Evolutionary conservation across 176 grass and related monocot genomes (phyloP).

Genomic region (Eleusine indica): DNA sequence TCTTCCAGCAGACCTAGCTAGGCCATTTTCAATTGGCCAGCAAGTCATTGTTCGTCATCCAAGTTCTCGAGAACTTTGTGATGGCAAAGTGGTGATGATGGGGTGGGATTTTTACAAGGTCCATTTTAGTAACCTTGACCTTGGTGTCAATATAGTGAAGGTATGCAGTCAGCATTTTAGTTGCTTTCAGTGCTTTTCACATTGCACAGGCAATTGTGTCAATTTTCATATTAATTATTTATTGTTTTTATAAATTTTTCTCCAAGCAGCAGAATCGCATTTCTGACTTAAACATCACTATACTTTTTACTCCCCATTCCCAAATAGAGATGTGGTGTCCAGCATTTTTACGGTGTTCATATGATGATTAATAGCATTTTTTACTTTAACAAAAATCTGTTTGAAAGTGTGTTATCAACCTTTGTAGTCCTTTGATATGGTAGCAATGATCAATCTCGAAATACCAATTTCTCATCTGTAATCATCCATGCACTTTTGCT

Average conservation of each 20-base stretch:
- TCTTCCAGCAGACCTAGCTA: slow-evolving; percentile 62
- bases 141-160: slow-evolving; percentile 55
- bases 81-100: slow-evolving; percentile 56
- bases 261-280: not conserved
- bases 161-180: slow-evolving; percentile 42
- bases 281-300: slow-evolving; percentile 16
- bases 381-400: not conserved
- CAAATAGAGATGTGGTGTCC: not conserved
- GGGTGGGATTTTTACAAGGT: slow-evolving; percentile 49
- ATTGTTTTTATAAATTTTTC: not conserved
- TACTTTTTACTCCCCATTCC: not conserved
- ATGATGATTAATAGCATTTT: slow-evolving; percentile 5
- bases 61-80: slow-evolving; percentile 62
- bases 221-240: slow-evolving; percentile 20
- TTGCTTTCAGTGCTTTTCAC: slow-evolving; percentile 27
- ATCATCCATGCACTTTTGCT: slow-evolving; percentile 12
- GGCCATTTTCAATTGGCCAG: slow-evolving; percentile 68
- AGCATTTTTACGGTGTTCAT: not conserved
- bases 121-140: slow-evolving; percentile 60
- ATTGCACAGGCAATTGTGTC: not conserved
- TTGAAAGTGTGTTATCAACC: not conserved
- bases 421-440: not conserved
- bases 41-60: slow-evolving; percentile 60
- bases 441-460: not conserved
- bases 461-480: slow-evolving; percentile 14